phyloP scores from a whole-genome alignment of 2,329 filamentous ascomycete genomes.

The Scedosporium apiospermum region DNA sequence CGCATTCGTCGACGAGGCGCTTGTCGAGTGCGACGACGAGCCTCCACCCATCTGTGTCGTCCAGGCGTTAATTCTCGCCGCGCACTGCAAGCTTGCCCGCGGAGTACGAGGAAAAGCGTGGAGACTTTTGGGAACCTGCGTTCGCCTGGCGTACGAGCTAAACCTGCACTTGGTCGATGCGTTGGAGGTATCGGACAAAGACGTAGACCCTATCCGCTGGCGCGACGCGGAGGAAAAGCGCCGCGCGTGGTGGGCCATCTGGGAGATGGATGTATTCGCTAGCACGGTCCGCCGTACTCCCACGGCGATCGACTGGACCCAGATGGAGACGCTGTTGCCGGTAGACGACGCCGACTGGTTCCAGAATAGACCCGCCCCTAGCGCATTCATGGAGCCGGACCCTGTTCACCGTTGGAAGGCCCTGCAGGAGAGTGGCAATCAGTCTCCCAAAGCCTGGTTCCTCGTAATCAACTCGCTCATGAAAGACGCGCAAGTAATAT shows the following conservation, averaged over 20 bases:
- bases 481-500: conserved; percentile 24
- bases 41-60: conserved; percentile 23
- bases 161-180: conserved; percentile 21
- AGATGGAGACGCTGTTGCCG: conserved; percentile 25
- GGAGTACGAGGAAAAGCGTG: conserved; percentile 26
- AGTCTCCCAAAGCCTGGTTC: conserved; percentile 26
- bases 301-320: conserved; percentile 23
- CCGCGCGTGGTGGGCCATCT: conserved; percentile 29
- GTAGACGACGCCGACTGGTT: conserved; percentile 25
- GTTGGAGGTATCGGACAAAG: conserved; percentile 1
- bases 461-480: conserved; percentile 28
- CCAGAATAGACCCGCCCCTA: conserved; percentile 13
- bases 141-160: conserved; percentile 22
- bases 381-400: conserved; percentile 20
- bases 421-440: conserved; percentile 19
- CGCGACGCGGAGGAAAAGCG: conserved; percentile 23
- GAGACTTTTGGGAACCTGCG: conserved; percentile 20
- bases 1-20: conserved; percentile 17
- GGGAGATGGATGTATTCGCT: conserved; percentile 32
- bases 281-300: conserved; percentile 27
- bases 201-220: conserved; percentile 13
- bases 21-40: conserved; percentile 21
- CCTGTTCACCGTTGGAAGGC: conserved; percentile 21
- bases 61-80: conserved; percentile 23
- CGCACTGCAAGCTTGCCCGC: conserved; percentile 23